Base-by-base conservation (phyloP, 192 early-diverging fungal genomes). In the Dissophora ornata region DNA sequence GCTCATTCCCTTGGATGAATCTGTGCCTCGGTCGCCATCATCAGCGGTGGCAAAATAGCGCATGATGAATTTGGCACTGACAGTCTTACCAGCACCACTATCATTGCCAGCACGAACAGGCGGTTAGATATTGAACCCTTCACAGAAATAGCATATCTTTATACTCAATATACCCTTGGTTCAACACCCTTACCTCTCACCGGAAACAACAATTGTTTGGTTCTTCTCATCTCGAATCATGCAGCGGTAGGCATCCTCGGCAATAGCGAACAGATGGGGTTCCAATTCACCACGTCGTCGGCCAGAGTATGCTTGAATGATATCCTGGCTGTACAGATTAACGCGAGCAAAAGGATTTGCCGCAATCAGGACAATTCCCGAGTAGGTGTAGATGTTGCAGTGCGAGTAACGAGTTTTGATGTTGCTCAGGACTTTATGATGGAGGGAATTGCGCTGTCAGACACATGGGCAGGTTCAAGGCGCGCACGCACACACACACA, bases 231-330 rank as follows among this genome's bases (percentile, higher is more conserved):
- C 96, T 19, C 93, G 86, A 44, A 97, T 91, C 93, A 99, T 95
- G 75, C 90, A 92, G 24, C 96, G 89, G 86, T 96, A 99, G 12
- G 97, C 95, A 81, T 98, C 96, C 86, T 98, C 96, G 12, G 96
- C 95, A 68, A 99, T 96, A 22, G 97, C 96, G 85, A 98, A 99
- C 86, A 99, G 87, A 81, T 99, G 97, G 42, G 97, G 97, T 74
- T 98, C 96, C 11, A 97, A 86, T 78, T 99, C 95, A 33, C 94
- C 96, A 49, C 95, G 90, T 69, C 92, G 89, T 61, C 92, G 90
- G 30, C 97, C 97, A 1, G 95, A 93, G 68, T 99, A 97, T 38
- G 94, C 91, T 58, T 95, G 90, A 40, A 98, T 91, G 62, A 94
- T 92, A 64, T 97, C 94, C 44, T 92, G 91, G n/a, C 93, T 90